Percentiles rank a stretch among this genome's conserved stretches.
Conservation (phyloP, 352 stramenopile genomes). For the Pythium pyrilobum region DNA sequence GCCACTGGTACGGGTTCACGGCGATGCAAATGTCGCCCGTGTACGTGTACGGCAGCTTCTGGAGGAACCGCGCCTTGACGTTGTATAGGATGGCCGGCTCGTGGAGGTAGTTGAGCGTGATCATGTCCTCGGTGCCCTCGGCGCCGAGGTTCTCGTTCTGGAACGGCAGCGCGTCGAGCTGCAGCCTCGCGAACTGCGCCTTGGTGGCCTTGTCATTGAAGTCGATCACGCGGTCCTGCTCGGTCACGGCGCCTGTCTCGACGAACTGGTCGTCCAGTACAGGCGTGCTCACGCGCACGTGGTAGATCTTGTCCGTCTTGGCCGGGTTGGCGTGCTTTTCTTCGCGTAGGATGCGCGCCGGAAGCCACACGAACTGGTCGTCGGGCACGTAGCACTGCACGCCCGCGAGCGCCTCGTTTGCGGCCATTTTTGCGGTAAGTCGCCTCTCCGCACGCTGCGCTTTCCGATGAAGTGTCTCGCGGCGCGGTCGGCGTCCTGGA, state of each 20-base stretch:
- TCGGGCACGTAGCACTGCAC: conserved; percentile 83
- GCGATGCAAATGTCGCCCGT: conserved; percentile 96
- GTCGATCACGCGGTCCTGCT: conserved; percentile 63
- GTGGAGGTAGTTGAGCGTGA: conserved; percentile 85
- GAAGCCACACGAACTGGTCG: conserved; percentile 69
- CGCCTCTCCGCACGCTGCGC: neutral
- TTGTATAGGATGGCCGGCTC: conserved; percentile 91
- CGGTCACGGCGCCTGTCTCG: conserved; percentile 18
- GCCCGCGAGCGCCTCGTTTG: conserved; percentile 24
- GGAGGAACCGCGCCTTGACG: conserved; percentile 80
- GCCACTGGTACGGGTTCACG: conserved; percentile 95
- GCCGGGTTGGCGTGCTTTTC: conserved; percentile 33
- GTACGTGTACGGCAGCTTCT: conserved; percentile 93
- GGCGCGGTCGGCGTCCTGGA: too few relatives aligned
- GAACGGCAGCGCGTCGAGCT: conserved; percentile 70
- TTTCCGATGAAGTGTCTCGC: neutral
- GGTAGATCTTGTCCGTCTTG: conserved; percentile 49
- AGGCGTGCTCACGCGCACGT: conserved; percentile 48
- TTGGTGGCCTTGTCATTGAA: conserved; percentile 70
- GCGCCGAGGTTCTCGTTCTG: conserved; percentile 67
- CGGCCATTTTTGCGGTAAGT: conserved; percentile 8
- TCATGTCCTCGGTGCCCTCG: conserved; percentile 83
- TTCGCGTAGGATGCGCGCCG: conserved; percentile 65
- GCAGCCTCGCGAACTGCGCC: conserved; percentile 45
- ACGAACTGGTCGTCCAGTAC: conserved; percentile 16